Evolutionary conservation across 352 stramenopile genomes (phyloP).

Genomic region (Phytophthora vignae): DNA sequence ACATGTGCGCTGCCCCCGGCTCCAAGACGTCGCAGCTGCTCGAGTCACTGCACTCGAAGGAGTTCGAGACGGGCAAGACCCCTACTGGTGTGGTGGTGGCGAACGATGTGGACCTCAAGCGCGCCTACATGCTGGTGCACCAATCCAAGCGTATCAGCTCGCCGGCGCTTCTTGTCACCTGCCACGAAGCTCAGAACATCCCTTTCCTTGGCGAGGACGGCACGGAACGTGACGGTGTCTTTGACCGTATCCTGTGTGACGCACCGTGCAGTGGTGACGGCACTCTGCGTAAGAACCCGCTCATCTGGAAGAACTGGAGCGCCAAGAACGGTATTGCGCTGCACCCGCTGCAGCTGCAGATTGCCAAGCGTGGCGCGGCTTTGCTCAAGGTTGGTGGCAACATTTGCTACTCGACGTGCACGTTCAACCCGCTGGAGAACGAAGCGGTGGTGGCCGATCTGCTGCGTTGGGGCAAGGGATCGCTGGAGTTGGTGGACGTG

Average conservation of each 20-base stretch:
- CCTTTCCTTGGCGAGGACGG: slow-evolving; percentile 87
- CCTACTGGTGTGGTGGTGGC: slow-evolving; percentile 94
- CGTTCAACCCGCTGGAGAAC: slow-evolving; percentile 99
- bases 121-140: slow-evolving; percentile 99
- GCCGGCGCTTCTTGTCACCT: slow-evolving; percentile 95
- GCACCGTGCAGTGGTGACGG: slow-evolving; percentile 99
- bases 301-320: slow-evolving; percentile 96
- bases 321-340: slow-evolving; percentile 92
- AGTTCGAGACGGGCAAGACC: slow-evolving; percentile 78
- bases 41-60: slow-evolving; percentile 91
- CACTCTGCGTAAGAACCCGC: slow-evolving; percentile 98
- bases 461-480: slow-evolving; percentile 91
- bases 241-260: slow-evolving; percentile 99
- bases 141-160: slow-evolving; percentile 97
- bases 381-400: slow-evolving; percentile 93
- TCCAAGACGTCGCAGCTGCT: slow-evolving; percentile 99
- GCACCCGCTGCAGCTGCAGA: slow-evolving; percentile 96
- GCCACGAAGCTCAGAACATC: slow-evolving; percentile 96
- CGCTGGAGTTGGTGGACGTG: slow-evolving; percentile 94
- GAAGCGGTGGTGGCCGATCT: slow-evolving; percentile 98
- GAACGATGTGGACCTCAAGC: slow-evolving; percentile 97
- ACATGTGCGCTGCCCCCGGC: slow-evolving; percentile 98
- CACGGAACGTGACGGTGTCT: slow-evolving; percentile 81
- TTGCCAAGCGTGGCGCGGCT: slow-evolving; percentile 93
- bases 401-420: slow-evolving; percentile 98